Conservation (phyloP, 495 filamentous ascomycete species). For the Neurospora pannonica region DNA sequence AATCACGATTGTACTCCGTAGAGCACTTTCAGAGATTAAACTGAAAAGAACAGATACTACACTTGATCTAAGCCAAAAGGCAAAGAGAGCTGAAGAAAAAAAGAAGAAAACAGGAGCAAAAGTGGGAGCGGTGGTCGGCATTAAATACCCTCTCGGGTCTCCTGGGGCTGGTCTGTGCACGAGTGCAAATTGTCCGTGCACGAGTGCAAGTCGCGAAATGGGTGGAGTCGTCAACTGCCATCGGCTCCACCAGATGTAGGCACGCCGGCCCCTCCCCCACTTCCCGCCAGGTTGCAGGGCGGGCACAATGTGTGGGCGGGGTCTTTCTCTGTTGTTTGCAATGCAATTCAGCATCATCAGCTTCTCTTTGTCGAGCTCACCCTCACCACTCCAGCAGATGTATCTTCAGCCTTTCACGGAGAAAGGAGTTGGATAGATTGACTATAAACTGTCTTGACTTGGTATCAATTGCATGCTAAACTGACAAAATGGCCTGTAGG, state of each 20-base stretch:
- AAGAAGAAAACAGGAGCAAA: slow-evolving; percentile 6
- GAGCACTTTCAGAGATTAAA: slow-evolving; percentile 70
- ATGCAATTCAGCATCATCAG: not conserved
- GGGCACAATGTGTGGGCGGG: not conserved
- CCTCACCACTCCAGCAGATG: not conserved
- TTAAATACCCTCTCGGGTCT: not conserved
- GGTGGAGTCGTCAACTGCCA: not conserved
- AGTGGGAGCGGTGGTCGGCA: not conserved
- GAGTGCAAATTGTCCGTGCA: not conserved
- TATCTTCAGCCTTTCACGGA: not conserved
- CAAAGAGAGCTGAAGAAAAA: slow-evolving; percentile 29
- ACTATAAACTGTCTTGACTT: not conserved
- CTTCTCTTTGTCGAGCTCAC: not conserved
- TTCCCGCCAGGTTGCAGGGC: no score
- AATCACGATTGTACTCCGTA: slow-evolving; percentile 72
- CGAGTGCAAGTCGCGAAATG: not conserved
- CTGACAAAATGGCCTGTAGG: not conserved
- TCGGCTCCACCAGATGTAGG: not conserved
- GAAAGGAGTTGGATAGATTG: not conserved
- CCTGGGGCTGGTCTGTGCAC: not conserved
- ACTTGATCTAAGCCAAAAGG: slow-evolving; percentile 95
- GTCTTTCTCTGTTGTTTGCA: not conserved
- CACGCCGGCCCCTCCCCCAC: not conserved
- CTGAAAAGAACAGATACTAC: slow-evolving; percentile 99
- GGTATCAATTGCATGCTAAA: not conserved